Evolutionary conservation across 192 early-diverging fungal genomes (phyloP), one percentile per base, ranked within the genome.

Genomic region (Dimargaris cristalligena): DNA sequence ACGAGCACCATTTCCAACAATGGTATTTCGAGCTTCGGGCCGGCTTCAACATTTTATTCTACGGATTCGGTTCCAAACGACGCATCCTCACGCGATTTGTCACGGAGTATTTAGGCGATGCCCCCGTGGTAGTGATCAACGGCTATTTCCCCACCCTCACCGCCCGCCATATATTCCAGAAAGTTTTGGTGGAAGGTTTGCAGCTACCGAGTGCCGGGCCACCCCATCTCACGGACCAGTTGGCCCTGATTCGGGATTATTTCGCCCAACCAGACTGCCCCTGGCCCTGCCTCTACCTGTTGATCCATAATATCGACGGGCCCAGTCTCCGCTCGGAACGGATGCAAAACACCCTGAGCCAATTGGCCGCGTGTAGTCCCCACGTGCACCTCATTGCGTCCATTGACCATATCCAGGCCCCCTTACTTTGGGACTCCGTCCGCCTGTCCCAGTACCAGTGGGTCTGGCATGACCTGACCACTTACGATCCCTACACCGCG

Each of bases 41-140:
- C 14, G 91, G 89, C 0, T 99, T 92, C 66, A 94, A 88, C 61
- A 70, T 99, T 6, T 61, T 92, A 0, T 86, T 94, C 45, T 94
- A 91, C 63, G 95, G 95, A 0, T 94, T 83, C 64, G 95, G 95
- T 0, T 94, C 92, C 11, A 99, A 99, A 66, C 80, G 83, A 4
- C 68, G 69, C 4, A 59, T 99, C n/a, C 64, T 96, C 34, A 86
- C 79, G 48, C 59, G 73, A 35, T 92, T 98, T 73, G 85, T 81
- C 3, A 67, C 66, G 0, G 62, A 74, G 4, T 44, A 71, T 22
- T 65, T 83, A 11, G 67, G 62, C 0, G 76, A 83, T 35, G 74
- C 69, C 20, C 87, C 86, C 0, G 71, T 87, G 0, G 72, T 90
- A 13, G 80, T 88, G 20, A 74, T 96, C 50, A 88, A 91, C 67